Base-by-base conservation (phyloP, 495 filamentous ascomycete species). In the Terfezia claveryi region DNA sequence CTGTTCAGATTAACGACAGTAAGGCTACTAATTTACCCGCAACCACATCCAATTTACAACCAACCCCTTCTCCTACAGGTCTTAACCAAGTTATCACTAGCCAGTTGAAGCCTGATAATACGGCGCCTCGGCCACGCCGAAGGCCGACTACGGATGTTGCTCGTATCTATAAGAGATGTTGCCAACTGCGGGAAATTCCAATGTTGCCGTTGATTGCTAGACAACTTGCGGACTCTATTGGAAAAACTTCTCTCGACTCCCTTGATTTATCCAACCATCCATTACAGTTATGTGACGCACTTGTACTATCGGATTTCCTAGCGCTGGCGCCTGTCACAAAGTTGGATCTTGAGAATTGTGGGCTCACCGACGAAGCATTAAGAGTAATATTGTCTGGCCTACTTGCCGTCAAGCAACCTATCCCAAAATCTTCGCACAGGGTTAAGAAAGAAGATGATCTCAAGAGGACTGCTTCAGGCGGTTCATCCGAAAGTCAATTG, bases 81-180 rank as follows among this genome's bases (percentile, higher is more conserved):
- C 2, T 2, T 4, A 46, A 20, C 41, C 14, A 46, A 46, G 27
- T 1, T 32, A 46, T 2, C 14, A 2, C 55, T 60, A 7, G 41
- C 52, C 55, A 53, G 23, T 50, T 20, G 53, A 44, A n/a, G 2
- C 50, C 23, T 37, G 60, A 57, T 52, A 53, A 58, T 14, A 58
- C 66, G 52, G 61, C 64, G 10, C 66, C 77, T 16, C 79, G 72
- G 56, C 71, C 75, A 12, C 79, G 82, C 59, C 74, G 76, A 53
- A 75, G 74, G 36, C 87, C 89, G 0, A 95, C 88, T 4, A 94
- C 83, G 16, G 89, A 94, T 64, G 89, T 91, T 7, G 74, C 87
- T 9, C 77, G 88, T 55, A 94, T 98, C 66, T 98, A 98, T 67
- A 77, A 87, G 52, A 77, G 91, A 55, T 96, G 91, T 65, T 96